Evolutionary conservation across 306 rosid species (phyloP).

Genomic region (Inga oerstediana): DNA sequence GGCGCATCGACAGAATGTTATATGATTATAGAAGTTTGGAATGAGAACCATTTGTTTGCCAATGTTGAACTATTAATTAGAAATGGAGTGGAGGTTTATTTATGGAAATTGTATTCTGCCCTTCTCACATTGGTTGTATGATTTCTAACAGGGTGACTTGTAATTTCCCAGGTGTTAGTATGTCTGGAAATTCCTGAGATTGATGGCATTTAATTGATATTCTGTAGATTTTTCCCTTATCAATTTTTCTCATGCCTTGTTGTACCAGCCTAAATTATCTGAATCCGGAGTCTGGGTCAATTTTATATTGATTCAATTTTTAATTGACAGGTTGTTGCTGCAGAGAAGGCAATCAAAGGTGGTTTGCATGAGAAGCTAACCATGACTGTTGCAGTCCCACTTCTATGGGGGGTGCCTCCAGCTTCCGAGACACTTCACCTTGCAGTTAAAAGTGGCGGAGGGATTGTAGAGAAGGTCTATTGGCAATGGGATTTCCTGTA

Average conservation of each 20-base stretch:
- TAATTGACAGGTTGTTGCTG: constrained; percentile 72
- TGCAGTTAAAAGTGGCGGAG: constrained; percentile 98
- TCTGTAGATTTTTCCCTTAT: neutral
- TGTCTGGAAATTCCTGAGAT: neutral
- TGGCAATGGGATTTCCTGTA: constrained; percentile 98
- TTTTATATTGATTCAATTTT: neutral
- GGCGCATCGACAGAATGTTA: neutral
- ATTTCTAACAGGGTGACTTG: constrained; percentile 7
- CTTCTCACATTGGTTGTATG: constrained; percentile 8
- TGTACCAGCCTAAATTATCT: constrained; percentile 7
- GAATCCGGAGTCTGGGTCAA: constrained; percentile 3
- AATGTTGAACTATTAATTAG: neutral
- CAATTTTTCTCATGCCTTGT: neutral
- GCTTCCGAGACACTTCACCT: constrained; percentile 94
- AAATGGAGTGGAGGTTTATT: neutral
- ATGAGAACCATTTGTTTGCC: constrained; percentile 2
- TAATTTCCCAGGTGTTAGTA: neutral
- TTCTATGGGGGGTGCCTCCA: constrained; percentile 98
- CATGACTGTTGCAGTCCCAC: constrained; percentile 97
- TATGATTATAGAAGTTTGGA: constrained; percentile 7
- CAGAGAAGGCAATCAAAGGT: constrained; percentile 86
- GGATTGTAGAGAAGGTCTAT: constrained; percentile 91
- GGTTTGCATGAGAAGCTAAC: constrained; percentile 92
- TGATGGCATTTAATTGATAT: neutral
- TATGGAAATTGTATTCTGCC: constrained; percentile 3